phyloP scores from a whole-genome alignment of 768 basidiomycete genomes.

The Pulveroboletus ravenelii region DNA sequence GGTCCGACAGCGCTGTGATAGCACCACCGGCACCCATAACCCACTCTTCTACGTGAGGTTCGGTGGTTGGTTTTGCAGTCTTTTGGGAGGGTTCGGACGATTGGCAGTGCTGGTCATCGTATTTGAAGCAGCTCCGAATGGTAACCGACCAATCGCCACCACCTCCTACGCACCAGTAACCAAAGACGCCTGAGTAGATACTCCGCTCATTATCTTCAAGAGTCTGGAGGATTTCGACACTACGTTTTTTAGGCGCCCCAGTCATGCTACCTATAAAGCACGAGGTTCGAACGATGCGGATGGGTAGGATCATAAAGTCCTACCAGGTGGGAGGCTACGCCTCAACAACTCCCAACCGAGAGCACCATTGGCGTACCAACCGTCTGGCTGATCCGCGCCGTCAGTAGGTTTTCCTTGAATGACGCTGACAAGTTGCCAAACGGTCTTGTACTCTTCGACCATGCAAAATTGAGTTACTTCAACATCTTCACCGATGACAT shows the following conservation, averaged over 20 bases:
- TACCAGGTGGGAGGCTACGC: slow-evolving; percentile 83
- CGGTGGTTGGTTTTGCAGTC: slow-evolving; percentile 10
- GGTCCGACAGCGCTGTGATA: slow-evolving; percentile 87
- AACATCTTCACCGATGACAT: slow-evolving; percentile 78
- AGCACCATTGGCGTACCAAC: slow-evolving; percentile 33
- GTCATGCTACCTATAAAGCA: slow-evolving; percentile 81
- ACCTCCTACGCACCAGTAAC: slow-evolving; percentile 88
- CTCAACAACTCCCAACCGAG: slow-evolving; percentile 77
- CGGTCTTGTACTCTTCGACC: slow-evolving; percentile 89
- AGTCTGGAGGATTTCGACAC: slow-evolving; percentile 80
- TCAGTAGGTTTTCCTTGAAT: slow-evolving; percentile 64
- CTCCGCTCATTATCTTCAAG: slow-evolving; percentile 71
- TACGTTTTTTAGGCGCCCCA: slow-evolving; percentile 92
- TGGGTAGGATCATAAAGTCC: slow-evolving; percentile 8
- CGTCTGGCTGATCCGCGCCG: slow-evolving; percentile 35
- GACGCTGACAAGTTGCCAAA: slow-evolving; percentile 94
- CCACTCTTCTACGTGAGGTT: slow-evolving; percentile 51
- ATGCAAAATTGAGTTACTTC: slow-evolving; percentile 78
- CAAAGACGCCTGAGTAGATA: slow-evolving; percentile 89
- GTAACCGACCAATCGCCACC: slow-evolving; percentile 91
- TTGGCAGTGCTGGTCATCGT: slow-evolving; percentile 36
- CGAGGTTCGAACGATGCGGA: neutral
- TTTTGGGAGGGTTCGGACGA: slow-evolving; percentile 6
- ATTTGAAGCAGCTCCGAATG: slow-evolving; percentile 88
- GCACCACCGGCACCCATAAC: slow-evolving; percentile 90